Base-by-base conservation (phyloP, 2,329 filamentous ascomycete genomes). In the Hortaea werneckii region DNA sequence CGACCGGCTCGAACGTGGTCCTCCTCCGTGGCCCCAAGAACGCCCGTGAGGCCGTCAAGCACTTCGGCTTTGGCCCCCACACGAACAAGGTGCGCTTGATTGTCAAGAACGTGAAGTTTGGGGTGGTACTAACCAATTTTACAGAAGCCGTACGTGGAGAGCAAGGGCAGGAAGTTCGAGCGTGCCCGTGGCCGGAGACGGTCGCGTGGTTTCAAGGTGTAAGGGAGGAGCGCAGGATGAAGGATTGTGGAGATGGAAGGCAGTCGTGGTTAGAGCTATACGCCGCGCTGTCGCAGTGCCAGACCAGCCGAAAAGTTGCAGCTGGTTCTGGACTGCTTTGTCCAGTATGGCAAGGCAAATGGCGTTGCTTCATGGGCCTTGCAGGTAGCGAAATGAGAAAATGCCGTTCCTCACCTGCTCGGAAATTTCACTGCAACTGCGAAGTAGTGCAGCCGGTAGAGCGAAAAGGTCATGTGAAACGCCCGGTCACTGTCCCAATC, bases 121-220 rank as follows among this genome's bases (percentile, higher is more conserved):
- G 11, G 37, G 7, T 2, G 5, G 10, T 42, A 46, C 53, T 52
- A 45, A 58, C 50, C 50, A 48, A 37, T 42, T 43, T 37, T 64
- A 51, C 59, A 92, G 90, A 96, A 95, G 82, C 90, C 90, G 62
- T 86, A 94, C 64, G 80, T 98, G 67, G 80, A 87, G 75, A 94
- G 87, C 79, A 98, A 98, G 86, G 94, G 94, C 68, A 85, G 92
- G 76, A 98, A 98, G 81, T 98, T 98, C 79, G 94, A 98, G 84
- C 81, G 82, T 67, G 92, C 89, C 67, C 89, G 92, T 92, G 94
- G 92, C 75, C 89, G 92, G 76, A 94, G 92, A 84, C 80, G 88
- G 72, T 96, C 89, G 66, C 82, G 86, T 68, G 92, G 94, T 81
- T 98, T 98, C 89, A 98, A 98, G 88, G 92, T 98, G 71, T 98